Evolutionary conservation across 2,329 filamentous ascomycete species (phyloP).

Genomic region (Cercospora sp.): DNA sequence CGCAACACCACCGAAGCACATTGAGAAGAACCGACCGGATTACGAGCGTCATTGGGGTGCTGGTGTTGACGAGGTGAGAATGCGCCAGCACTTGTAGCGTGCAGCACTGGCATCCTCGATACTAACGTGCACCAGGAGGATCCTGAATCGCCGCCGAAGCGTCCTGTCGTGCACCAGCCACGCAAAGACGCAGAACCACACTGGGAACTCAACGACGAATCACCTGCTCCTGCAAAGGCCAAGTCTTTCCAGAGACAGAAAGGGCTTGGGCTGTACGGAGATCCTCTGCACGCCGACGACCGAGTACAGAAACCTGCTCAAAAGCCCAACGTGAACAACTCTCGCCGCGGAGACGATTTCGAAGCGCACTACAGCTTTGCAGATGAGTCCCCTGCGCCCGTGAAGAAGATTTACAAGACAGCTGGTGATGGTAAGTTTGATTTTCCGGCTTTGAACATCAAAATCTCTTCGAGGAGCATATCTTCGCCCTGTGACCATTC

Average conservation of each 20-base stretch:
- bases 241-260: slow-evolving; percentile 55
- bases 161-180: slow-evolving; percentile 62
- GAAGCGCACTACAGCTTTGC: slow-evolving; percentile 74
- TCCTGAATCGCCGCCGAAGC: slow-evolving; percentile 59
- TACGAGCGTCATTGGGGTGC: slow-evolving; percentile 75
- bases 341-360: slow-evolving; percentile 74
- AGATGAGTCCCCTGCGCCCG: slow-evolving; percentile 58
- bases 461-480: neutral
- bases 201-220: slow-evolving; percentile 80
- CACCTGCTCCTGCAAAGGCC: slow-evolving; percentile 49
- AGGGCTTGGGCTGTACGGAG: slow-evolving; percentile 72
- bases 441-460: neutral
- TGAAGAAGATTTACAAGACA: slow-evolving; percentile 41
- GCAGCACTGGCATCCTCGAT: slow-evolving; percentile 15
- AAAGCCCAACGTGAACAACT: slow-evolving; percentile 71
- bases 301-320: slow-evolving; percentile 44
- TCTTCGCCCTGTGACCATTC: neutral
- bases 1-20: slow-evolving; percentile 74
- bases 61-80: slow-evolving; percentile 65
- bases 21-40: slow-evolving; percentile 63
- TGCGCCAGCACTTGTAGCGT: slow-evolving; percentile 15
- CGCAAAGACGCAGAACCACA: slow-evolving; percentile 79
- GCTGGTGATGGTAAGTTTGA: slow-evolving; percentile 41
- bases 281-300: slow-evolving; percentile 57
- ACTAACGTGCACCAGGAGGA: slow-evolving; percentile 49